Percentiles rank a stretch among this genome's conserved stretches.
These are phyloP conservation scores for fission yeast (Schizosaccharomyces pombe) DNA, from an alignment of 805 yeast species.

Conservation along the genomic window DNA sequence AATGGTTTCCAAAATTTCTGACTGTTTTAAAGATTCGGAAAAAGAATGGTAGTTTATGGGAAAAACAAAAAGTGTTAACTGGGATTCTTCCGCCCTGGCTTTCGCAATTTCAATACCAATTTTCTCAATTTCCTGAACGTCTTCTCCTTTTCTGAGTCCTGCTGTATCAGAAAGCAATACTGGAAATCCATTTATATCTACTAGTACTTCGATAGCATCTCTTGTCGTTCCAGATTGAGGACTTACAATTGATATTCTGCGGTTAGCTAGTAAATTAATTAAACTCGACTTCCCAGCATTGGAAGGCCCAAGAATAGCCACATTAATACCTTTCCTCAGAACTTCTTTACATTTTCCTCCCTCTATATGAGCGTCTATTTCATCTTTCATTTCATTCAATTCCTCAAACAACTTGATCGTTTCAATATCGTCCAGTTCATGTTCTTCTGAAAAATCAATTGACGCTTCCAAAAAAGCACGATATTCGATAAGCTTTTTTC, in stretches of 20 bases:
- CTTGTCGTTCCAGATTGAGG: constrained; percentile 84
- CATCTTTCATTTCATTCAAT: constrained; percentile 25
- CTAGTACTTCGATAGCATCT: constrained; percentile 58
- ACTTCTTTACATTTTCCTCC: constrained; percentile 37
- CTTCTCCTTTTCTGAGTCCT: constrained; percentile 37
- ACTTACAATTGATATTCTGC: constrained; percentile 79
- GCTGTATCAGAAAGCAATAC: constrained; percentile 81
- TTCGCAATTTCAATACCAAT: constrained; percentile 71
- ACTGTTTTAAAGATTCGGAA: not conserved
- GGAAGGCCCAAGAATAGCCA: constrained; percentile 70
- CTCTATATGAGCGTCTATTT: constrained; percentile 21
- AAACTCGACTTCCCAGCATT: constrained; percentile 90
- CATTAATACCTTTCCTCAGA: constrained; percentile 44
- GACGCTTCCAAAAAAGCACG: constrained; percentile 65
- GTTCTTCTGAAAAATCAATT: constrained; percentile 89
- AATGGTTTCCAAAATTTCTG: not conserved
- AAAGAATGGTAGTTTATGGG: constrained; percentile 15
- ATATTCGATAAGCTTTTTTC: constrained; percentile 35
- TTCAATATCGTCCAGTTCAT: constrained; percentile 39
- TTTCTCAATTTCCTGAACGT: constrained; percentile 27
- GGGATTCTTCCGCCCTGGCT: constrained; percentile 32
- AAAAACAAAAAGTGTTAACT: constrained; percentile 42
- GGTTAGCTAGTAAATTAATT: constrained; percentile 47
- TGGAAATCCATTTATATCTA: constrained; percentile 67
- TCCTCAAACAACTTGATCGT: constrained; percentile 26